phyloP scores from a whole-genome alignment of 1,139 yeast genomes.

The Taphrina wiesneri region DNA sequence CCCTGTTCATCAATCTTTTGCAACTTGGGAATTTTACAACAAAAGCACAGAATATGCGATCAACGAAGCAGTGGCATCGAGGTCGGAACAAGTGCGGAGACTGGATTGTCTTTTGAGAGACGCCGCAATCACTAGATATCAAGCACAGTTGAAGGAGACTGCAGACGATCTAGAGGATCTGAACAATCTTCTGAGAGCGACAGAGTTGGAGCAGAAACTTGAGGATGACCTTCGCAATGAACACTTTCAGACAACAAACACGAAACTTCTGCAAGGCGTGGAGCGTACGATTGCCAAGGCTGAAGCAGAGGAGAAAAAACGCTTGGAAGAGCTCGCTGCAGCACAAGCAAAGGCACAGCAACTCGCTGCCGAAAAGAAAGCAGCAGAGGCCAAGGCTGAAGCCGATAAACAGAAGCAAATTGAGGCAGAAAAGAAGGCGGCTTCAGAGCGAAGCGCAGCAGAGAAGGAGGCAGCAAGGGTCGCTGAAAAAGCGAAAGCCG shows the following conservation, averaged over 20 bases:
- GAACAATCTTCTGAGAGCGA: neutral
- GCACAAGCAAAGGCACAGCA: constrained; percentile 10
- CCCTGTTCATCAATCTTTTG: constrained; percentile 17
- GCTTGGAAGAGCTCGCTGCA: constrained; percentile 3
- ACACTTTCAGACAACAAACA: neutral
- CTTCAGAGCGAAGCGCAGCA: constrained; percentile 6
- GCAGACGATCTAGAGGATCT: neutral
- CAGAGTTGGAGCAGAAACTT: constrained; percentile 3
- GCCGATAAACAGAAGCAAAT: constrained; percentile 39
- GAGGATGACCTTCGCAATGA: constrained; percentile 12
- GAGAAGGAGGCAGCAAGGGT: constrained; percentile 23
- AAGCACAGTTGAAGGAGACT: neutral
- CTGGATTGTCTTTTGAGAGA: neutral
- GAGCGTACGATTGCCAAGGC: constrained; percentile 1
- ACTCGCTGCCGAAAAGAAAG: constrained; percentile 5
- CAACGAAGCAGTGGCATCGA: constrained; percentile 10
- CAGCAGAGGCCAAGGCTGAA: constrained; percentile 32
- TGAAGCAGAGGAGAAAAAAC: constrained; percentile 32
- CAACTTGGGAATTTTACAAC: constrained; percentile 12
- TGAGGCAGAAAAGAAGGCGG: constrained; percentile 23
- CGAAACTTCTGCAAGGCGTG: constrained; percentile 5
- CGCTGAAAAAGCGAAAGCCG: constrained; percentile 39
- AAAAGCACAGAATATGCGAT: constrained; percentile 14
- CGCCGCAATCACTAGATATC: neutral
- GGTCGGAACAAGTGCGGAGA: constrained; percentile 9